Conservation (phyloP, 2,329 filamentous ascomycete genomes). For the Drechslerella coelobrocha region DNA sequence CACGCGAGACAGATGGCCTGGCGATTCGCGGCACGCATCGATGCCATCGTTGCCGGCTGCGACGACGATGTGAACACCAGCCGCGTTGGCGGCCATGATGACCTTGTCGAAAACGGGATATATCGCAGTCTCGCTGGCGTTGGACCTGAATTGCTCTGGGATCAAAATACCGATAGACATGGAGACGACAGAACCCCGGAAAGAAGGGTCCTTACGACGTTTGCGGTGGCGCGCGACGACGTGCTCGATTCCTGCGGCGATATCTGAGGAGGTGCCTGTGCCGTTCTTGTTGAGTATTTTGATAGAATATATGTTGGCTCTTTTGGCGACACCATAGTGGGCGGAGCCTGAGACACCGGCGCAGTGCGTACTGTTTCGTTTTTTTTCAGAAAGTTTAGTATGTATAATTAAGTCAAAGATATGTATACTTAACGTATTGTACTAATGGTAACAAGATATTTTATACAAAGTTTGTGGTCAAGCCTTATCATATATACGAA, state of each 20-base stretch:
- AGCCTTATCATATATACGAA: too few species aligned
- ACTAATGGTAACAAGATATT: too few species aligned
- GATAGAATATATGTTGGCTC: constrained; percentile 60
- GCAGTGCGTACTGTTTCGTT: constrained; percentile 51
- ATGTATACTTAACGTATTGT: too few species aligned
- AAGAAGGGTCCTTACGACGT: constrained; percentile 57
- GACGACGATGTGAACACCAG: constrained; percentile 59
- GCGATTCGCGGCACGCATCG: constrained; percentile 54
- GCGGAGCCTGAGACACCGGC: constrained; percentile 52
- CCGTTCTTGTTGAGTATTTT: constrained; percentile 59
- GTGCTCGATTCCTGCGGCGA: constrained; percentile 59
- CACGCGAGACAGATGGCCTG: constrained; percentile 57
- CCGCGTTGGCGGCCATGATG: constrained; percentile 61
- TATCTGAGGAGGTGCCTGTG: constrained; percentile 60
- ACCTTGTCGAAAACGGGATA: constrained; percentile 63
- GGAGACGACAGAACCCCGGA: constrained; percentile 61
- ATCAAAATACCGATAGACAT: constrained; percentile 67
- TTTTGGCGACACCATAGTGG: constrained; percentile 62
- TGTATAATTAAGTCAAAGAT: too few species aligned
- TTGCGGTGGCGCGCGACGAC: constrained; percentile 60
- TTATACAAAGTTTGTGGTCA: too few species aligned
- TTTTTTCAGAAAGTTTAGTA: not conserved
- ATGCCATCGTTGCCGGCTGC: constrained; percentile 59
- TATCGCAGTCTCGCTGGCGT: too few species aligned
- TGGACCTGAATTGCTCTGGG: too few species aligned